Conservation (phyloP, 805 yeast species). For the Pichia cephalocereana region DNA sequence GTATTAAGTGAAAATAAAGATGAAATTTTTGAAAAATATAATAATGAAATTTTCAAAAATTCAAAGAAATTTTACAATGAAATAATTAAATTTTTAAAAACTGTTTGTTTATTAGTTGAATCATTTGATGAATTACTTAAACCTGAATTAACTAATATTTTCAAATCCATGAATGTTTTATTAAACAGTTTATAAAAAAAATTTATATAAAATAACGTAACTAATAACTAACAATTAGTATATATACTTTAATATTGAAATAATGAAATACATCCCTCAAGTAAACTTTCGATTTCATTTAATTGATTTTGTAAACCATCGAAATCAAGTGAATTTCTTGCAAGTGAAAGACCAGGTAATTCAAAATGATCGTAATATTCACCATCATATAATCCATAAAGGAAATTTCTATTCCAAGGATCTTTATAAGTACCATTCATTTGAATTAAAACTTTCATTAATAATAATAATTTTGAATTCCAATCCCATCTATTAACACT, state of each 20-base stretch:
- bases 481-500: conserved; percentile 70
- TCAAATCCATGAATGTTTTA: neutral
- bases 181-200: neutral
- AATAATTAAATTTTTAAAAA: conserved; percentile 19
- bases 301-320: conserved; percentile 46
- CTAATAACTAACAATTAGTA: no score
- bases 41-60: neutral
- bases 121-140: conserved; percentile 13
- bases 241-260: conserved; percentile 15
- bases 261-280: conserved; percentile 21
- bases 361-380: conserved; percentile 42
- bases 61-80: conserved; percentile 15
- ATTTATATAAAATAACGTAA: neutral
- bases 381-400: conserved; percentile 49
- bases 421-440: conserved; percentile 39
- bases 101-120: conserved; percentile 17
- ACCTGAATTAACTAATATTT: neutral
- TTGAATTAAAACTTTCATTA: conserved; percentile 46
- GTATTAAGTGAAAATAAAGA: conserved; percentile 19
- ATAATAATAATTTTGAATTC: conserved; percentile 55
- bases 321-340: conserved; percentile 33
- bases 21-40: conserved; percentile 7
- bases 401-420: conserved; percentile 55
- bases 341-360: conserved; percentile 73
- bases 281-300: conserved; percentile 29